A percentile compares a stretch with the other conserved stretches of the same genome.
Conservation (phyloP, 495 filamentous ascomycete genomes). For the Aspergillus taichungensis region DNA sequence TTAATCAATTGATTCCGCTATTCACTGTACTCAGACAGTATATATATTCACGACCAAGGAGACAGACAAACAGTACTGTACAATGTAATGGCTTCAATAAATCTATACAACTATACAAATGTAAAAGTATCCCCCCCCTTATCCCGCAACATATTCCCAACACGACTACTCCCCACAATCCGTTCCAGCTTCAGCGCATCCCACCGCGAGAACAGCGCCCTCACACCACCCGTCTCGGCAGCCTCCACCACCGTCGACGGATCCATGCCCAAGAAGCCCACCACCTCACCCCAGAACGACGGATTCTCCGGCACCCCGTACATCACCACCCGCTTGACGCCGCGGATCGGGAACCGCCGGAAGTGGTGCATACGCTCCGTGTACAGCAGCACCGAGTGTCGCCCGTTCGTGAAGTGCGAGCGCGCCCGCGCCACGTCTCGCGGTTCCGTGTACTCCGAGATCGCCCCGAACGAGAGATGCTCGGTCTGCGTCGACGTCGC, state of each 20-base stretch:
- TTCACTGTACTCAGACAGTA: no score
- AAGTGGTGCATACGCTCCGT: conserved; percentile 94
- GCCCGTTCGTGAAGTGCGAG: conserved; percentile 75
- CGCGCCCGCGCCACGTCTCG: conserved; percentile 72
- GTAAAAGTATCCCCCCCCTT: conserved; percentile 80
- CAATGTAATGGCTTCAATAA: not conserved
- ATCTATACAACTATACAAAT: conserved; percentile 26
- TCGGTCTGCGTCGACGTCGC: conserved; percentile 59
- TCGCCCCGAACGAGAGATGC: conserved; percentile 67
- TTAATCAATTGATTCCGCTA: no score
- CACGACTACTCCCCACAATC: conserved; percentile 70
- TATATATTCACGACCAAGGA: no score
- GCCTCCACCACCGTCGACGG: conserved; percentile 26
- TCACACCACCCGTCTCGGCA: conserved; percentile 42
- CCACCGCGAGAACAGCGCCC: conserved; percentile 76
- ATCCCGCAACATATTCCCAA: conserved; percentile 60
- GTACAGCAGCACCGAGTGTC: conserved; percentile 78
- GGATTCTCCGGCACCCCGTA: conserved; percentile 88
- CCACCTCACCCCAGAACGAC: conserved; percentile 79
- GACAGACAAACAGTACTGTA: no score
- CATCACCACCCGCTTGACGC: conserved; percentile 71
- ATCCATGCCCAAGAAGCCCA: conserved; percentile 53
- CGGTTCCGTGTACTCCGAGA: conserved; percentile 78
- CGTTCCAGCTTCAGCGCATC: conserved; percentile 84
- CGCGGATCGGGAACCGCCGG: conserved; percentile 67